Conservation (phyloP, 371 early-diverging fungal species). For the Cokeromyces recurvatus region DNA sequence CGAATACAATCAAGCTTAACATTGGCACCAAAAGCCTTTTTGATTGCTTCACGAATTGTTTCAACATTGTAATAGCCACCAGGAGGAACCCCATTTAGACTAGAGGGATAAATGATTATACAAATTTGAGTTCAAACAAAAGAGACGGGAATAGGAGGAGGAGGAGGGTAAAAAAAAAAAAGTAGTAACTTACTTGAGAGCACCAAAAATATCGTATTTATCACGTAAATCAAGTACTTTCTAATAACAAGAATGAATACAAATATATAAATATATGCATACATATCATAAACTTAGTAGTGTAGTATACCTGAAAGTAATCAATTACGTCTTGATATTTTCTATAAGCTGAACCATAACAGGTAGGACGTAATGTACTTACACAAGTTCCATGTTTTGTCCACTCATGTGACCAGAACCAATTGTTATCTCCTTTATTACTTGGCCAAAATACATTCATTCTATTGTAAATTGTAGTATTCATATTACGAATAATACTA, state of each 20-base stretch:
- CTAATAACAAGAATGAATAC: slow-evolving; percentile 7
- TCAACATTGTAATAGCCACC: slow-evolving; percentile 30
- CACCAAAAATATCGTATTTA: slow-evolving; percentile 42
- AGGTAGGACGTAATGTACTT: slow-evolving; percentile 39
- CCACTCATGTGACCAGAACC: slow-evolving; percentile 55
- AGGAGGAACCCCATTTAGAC: slow-evolving; percentile 39
- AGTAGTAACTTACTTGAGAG: slow-evolving; percentile 35
- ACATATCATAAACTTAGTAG: too few species aligned
- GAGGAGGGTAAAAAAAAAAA: too few species aligned
- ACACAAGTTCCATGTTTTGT: slow-evolving; percentile 54
- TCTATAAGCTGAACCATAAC: slow-evolving; percentile 30
- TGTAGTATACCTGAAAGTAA: slow-evolving; percentile 35
- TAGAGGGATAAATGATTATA: slow-evolving; percentile 1
- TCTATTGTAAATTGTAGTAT: slow-evolving; percentile 40
- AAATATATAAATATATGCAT: not conserved
- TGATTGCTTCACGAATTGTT: slow-evolving; percentile 30
- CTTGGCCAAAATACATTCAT: slow-evolving; percentile 77
- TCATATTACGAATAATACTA: slow-evolving; percentile 28
- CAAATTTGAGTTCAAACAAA: not conserved
- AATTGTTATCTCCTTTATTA: slow-evolving; percentile 50
- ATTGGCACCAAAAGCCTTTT: slow-evolving; percentile 19
- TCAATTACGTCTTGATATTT: slow-evolving; percentile 43
- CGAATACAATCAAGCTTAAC: slow-evolving; percentile 30
- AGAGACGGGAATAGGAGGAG: too few species aligned
- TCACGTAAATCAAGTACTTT: slow-evolving; percentile 35